Percentiles rank a stretch among this genome's conserved stretches.
Evolutionary conservation across 179 eudicot genomes (phyloP).

Genomic region (Beta lomatogona): DNA sequence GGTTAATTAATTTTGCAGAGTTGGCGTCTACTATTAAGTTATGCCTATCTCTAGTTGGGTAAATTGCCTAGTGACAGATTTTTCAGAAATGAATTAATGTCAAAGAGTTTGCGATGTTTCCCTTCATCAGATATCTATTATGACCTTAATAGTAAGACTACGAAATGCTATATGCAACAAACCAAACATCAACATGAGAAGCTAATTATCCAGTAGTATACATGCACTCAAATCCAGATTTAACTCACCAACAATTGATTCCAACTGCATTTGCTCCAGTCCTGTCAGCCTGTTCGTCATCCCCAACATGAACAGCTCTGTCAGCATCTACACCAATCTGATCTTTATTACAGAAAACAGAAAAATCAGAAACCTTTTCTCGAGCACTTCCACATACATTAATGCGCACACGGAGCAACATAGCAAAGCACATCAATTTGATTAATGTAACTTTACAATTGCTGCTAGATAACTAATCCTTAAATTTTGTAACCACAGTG

Average conservation of each 20-base stretch:
- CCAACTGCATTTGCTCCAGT: conserved; percentile 85
- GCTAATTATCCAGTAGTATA: background rate
- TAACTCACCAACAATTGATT: conserved; percentile 80
- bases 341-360: conserved; percentile 44
- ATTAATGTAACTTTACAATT: background rate
- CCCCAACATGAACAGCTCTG: conserved; percentile 90
- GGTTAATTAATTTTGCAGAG: too few species aligned
- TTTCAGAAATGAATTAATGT: background rate
- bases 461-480: background rate
- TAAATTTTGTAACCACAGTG: background rate
- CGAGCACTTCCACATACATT: background rate
- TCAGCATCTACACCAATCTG: conserved; percentile 53
- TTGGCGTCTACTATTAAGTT: background rate
- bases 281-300: conserved; percentile 81
- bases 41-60: too few species aligned
- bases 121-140: background rate
- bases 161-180: background rate
- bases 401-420: background rate
- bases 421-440: background rate
- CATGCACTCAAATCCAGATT: background rate
- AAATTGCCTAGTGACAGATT: too few species aligned
- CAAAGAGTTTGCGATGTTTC: background rate
- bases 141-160: background rate
- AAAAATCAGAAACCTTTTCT: conserved; percentile 7
- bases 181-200: conserved; percentile 3